Conservation (phyloP, 306 rosid species). For the Vigna trinervia region DNA sequence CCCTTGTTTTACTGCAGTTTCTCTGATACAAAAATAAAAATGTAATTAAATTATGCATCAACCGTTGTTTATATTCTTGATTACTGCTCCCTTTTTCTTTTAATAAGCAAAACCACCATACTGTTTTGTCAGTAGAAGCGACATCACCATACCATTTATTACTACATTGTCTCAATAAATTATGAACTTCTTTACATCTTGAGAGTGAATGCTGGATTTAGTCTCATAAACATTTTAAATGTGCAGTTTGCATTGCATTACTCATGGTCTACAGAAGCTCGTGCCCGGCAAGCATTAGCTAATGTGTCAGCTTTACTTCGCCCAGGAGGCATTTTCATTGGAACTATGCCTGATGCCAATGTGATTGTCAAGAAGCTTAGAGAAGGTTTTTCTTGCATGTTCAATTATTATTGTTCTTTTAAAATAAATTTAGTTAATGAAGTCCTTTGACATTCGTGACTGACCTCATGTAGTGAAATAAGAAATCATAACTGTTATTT, state of each 20-base stretch:
- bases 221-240: constrained; percentile 34
- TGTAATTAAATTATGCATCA: neutral
- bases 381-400: constrained; percentile 66
- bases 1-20: constrained; percentile 16
- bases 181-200: constrained; percentile 31
- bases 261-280: constrained; percentile 96
- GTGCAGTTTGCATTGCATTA: constrained; percentile 58
- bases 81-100: neutral
- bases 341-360: constrained; percentile 99
- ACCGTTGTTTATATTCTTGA: neutral
- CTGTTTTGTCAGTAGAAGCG: neutral
- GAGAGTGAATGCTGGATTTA: constrained; percentile 19
- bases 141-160: neutral
- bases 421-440: constrained; percentile 29
- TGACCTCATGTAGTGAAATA: neutral
- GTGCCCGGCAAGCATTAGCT: constrained; percentile 91
- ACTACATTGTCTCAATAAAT: neutral
- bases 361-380: constrained; percentile 89
- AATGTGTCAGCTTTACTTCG: constrained; percentile 96
- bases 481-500: constrained; percentile 5
- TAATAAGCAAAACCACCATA: neutral
- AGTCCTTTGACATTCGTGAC: neutral
- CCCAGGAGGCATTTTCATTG: constrained; percentile 95
- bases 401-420: constrained; percentile 9
- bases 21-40: constrained; percentile 7